Percentiles rank a stretch among this genome's conserved stretches.
These are phyloP conservation scores for Austroboletus niveus DNA, from an alignment of 1,284 basidiomycete species.

Conservation along the genomic window DNA sequence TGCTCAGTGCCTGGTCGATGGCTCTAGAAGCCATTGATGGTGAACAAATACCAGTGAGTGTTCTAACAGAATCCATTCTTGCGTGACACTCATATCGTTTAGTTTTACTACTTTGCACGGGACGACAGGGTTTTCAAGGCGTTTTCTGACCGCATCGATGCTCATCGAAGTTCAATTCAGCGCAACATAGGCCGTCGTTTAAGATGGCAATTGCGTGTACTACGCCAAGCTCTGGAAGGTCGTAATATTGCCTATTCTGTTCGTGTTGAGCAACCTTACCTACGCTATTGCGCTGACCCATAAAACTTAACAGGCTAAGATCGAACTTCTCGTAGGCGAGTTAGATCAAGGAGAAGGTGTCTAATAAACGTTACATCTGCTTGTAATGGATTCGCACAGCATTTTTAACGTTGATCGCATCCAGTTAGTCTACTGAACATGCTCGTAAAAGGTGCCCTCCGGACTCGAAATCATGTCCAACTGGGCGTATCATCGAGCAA, in stretches of 20 bases:
- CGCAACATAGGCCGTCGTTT: slow-evolving; percentile 50
- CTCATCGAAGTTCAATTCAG: slow-evolving; percentile 50
- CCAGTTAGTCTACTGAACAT: slow-evolving; percentile 15
- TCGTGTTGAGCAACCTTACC: slow-evolving; percentile 23
- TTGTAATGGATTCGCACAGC: slow-evolving; percentile 1
- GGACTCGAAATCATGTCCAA: slow-evolving; percentile 61
- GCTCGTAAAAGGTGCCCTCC: slow-evolving; percentile 83
- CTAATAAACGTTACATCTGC: slow-evolving; percentile 26
- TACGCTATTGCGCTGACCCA: slow-evolving; percentile 6
- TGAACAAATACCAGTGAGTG: slow-evolving; percentile 62
- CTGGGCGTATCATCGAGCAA: slow-evolving; percentile 82
- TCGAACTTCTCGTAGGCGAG: slow-evolving; percentile 56
- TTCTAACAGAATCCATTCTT: background rate
- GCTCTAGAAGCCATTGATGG: slow-evolving; percentile 51
- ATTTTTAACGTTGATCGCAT: background rate
- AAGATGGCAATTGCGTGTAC: slow-evolving; percentile 68
- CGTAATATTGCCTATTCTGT: slow-evolving; percentile 64
- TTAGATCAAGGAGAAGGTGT: slow-evolving; percentile 60
- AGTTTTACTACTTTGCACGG: slow-evolving; percentile 79
- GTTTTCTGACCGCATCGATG: slow-evolving; percentile 60
- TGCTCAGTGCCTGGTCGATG: slow-evolving; percentile 72
- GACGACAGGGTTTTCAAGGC: slow-evolving; percentile 76
- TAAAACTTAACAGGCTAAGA: slow-evolving; percentile 51
- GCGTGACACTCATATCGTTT: slow-evolving; percentile 7
- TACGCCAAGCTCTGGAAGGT: slow-evolving; percentile 63